Base-by-base conservation (phyloP, 73 alveolate species). In the Tetrahymena thermophila region DNA sequence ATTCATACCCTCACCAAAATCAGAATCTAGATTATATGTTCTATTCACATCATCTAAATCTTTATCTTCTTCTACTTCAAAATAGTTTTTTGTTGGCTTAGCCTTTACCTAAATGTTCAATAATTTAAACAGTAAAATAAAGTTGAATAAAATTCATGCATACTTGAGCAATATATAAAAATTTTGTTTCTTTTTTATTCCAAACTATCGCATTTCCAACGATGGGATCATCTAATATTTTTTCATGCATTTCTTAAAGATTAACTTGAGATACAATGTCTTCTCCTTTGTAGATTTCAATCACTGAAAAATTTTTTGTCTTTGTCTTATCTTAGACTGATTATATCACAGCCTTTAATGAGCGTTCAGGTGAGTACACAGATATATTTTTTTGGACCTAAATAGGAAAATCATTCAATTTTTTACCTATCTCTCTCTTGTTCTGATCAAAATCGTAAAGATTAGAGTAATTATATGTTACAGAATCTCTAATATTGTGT, bases 1-100 rank as follows among this genome's bases (percentile, higher is more conserved):
- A 89, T 95, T 94, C 97, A 95, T 95, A 34, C 85, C 43, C 50
- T 95, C 97, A n/a, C 97, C 97, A 85, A 56, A 95, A 35, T 85
- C 56, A 43, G 85, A 89, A 85, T 95, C 84, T 43, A 85, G 89
- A 15, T 89, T 44, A 17, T 93, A 50, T 35, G 93, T 50, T 35
- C 94, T 95, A 83, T 93, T 85, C 0, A 93, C 97, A 28, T 89
- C 57, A 2, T 85, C 93, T 31, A 95, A 38, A 50, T 95, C 97
- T 35, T 85, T 85, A 10, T 95, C 97, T n/a, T 95, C 94, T 50
- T 95, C 95, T 10, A 89, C 97, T 9, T 85, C 55, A 95, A 95
- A 95, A 94, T 85, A 95, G 5, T 84, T 95, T 44, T 89, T 89
- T 1, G 93, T 37, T 13, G 84, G 94, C 38, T 34, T 44, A 13